Evolutionary conservation across 805 yeast species (phyloP).

Genomic region (Starmerella scarabaei): DNA sequence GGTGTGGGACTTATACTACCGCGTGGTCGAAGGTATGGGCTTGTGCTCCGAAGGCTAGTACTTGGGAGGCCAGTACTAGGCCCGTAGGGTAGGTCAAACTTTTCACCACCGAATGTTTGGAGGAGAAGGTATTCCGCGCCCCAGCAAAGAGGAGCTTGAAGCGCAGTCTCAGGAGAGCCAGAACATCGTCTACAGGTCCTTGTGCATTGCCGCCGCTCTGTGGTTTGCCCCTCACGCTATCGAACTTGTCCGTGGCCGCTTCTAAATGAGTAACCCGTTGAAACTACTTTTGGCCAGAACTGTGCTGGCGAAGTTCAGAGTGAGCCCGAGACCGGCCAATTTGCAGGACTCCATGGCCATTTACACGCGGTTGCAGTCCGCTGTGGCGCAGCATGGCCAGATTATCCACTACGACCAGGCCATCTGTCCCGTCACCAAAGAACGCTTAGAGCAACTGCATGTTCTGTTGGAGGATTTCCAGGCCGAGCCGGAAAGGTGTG

Average conservation of each 20-base stretch:
- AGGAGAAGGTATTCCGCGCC: conserved; percentile 28
- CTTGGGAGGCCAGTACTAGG: not conserved
- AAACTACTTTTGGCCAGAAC: conserved; percentile 16
- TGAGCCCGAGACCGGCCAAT: conserved; percentile 19
- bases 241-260: conserved; percentile 29
- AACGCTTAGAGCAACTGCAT: conserved; percentile 20
- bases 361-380: conserved; percentile 6
- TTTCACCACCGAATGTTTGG: conserved; percentile 26
- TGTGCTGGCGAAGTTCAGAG: conserved; percentile 16
- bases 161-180: conserved; percentile 24
- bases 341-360: conserved; percentile 16
- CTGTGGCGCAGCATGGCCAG: conserved; percentile 17
- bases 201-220: conserved; percentile 28
- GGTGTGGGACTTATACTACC: no score
- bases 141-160: conserved; percentile 29
- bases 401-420: conserved; percentile 24
- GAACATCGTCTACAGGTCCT: conserved; percentile 24
- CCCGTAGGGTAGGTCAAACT: no score
- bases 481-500: conserved; percentile 5
- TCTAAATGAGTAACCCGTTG: conserved; percentile 18
- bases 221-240: conserved; percentile 32
- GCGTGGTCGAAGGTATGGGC: no score
- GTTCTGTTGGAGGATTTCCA: conserved; percentile 23
- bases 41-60: no score
- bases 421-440: conserved; percentile 26